Conservation (phyloP, 2,329 filamentous ascomycete species). For the Microdochium bolleyi region DNA sequence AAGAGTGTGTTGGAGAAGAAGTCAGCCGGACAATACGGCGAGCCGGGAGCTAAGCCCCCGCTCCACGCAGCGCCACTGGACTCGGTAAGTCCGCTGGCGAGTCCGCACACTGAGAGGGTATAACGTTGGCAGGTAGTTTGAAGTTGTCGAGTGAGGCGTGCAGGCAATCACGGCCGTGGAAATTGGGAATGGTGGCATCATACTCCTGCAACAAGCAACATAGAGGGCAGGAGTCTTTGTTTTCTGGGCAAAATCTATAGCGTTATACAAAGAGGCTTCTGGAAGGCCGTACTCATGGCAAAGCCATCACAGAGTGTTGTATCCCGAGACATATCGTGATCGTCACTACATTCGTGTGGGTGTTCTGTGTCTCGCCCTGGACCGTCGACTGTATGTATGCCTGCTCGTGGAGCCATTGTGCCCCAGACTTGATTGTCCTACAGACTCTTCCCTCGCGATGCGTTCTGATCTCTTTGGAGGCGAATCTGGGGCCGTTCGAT, state of each 20-base stretch:
- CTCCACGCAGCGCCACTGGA: conserved; percentile 83
- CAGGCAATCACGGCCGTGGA: background rate
- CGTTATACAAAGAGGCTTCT: background rate
- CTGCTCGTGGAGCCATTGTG: too few species aligned
- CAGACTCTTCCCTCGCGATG: too few species aligned
- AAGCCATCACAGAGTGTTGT: background rate
- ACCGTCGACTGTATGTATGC: too few species aligned
- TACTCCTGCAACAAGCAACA: background rate
- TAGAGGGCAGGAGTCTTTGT: background rate
- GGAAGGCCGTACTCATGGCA: background rate
- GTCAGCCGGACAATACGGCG: conserved; percentile 41
- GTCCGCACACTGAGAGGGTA: conserved; percentile 18
- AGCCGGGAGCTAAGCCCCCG: conserved; percentile 60
- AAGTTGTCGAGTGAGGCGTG: background rate
- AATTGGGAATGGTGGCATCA: background rate
- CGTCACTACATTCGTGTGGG: too few species aligned
- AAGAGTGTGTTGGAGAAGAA: conserved; percentile 60
- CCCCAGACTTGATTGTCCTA: too few species aligned
- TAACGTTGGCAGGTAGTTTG: background rate
- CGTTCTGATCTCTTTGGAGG: too few species aligned
- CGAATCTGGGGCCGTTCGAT: too few species aligned
- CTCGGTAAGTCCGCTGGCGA: conserved; percentile 44
- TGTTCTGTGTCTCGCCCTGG: too few species aligned
- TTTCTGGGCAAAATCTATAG: background rate
- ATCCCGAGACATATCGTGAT: too few species aligned